Conservation (phyloP, 129 eudicot genomes). For the Cynara cardunculus region DNA sequence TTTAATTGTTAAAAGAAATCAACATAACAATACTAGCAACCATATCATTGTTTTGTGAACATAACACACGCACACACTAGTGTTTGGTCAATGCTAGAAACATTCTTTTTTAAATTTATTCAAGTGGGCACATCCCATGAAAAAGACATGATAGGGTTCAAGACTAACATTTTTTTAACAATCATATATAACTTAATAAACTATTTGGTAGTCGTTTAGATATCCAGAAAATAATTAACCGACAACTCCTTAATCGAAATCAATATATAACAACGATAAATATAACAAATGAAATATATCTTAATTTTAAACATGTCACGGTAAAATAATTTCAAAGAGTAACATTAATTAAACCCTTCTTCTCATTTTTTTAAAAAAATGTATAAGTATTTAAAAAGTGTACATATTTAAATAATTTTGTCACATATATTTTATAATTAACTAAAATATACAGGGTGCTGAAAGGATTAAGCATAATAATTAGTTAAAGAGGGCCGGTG, state of each 20-base stretch:
- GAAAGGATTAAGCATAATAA: background rate
- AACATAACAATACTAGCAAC: too few species aligned
- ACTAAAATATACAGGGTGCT: too few species aligned
- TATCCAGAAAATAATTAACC: background rate
- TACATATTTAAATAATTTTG: too few species aligned
- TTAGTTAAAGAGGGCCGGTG: background rate
- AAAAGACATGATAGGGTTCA: background rate
- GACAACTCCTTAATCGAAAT: background rate
- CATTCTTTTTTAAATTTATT: background rate
- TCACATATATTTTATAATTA: too few species aligned
- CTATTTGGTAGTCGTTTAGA: too few species aligned
- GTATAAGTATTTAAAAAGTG: too few species aligned
- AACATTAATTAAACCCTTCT: background rate
- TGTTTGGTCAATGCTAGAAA: background rate
- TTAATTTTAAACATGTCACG: background rate
- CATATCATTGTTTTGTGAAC: too few species aligned
- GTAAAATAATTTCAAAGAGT: background rate
- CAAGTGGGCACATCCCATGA: background rate
- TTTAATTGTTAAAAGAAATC: too few species aligned
- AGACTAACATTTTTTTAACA: background rate
- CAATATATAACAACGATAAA: too few species aligned
- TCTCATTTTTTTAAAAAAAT: too few species aligned
- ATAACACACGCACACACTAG: too few species aligned
- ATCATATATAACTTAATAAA: too few species aligned
- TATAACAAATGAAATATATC: background rate